A percentile compares a stretch with the other conserved stretches of the same genome.
Evolutionary conservation across 2,329 filamentous ascomycete species (phyloP).

Genomic region (Neoascochyta sp.): DNA sequence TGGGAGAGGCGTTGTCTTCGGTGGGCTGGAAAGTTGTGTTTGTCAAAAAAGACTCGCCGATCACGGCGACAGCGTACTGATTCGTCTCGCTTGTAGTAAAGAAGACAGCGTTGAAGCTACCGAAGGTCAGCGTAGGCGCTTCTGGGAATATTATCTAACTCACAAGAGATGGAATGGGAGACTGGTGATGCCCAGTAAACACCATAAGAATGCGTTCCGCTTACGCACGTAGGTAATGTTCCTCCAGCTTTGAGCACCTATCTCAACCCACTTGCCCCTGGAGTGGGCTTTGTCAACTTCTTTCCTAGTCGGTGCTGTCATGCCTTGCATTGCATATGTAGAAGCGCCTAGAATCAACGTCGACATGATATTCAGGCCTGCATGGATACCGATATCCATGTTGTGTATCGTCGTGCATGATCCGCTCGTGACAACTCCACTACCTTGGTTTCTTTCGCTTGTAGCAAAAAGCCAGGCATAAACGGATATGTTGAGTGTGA

Average conservation of each 20-base stretch:
- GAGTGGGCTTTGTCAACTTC: slow-evolving; percentile 21
- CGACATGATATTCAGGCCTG: slow-evolving; percentile 47
- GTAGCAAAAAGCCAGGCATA: slow-evolving; percentile 9
- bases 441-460: slow-evolving; percentile 1
- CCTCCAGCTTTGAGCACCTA: slow-evolving; percentile 13
- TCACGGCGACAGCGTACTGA: slow-evolving; percentile 15
- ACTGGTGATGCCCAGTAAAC: slow-evolving; percentile 8
- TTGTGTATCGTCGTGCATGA: slow-evolving; percentile 13
- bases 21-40: slow-evolving; percentile 9
- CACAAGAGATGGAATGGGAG: slow-evolving; percentile 18
- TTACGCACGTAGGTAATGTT: slow-evolving; percentile 11
- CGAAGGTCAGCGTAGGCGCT: neutral
- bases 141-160: neutral
- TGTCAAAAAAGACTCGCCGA: slow-evolving; percentile 5
- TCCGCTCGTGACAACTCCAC: slow-evolving; percentile 11
- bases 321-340: slow-evolving; percentile 21
- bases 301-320: slow-evolving; percentile 16
- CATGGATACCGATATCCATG: slow-evolving; percentile 36
- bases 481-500: slow-evolving; percentile 9
- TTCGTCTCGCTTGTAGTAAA: slow-evolving; percentile 14
- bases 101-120: slow-evolving; percentile 16
- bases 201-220: slow-evolving; percentile 10
- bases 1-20: slow-evolving; percentile 9
- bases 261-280: slow-evolving; percentile 22
- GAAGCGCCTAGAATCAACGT: slow-evolving; percentile 17